phyloP scores from a whole-genome alignment of 2,329 filamentous ascomycete genomes.

The Diaporthe eres region DNA sequence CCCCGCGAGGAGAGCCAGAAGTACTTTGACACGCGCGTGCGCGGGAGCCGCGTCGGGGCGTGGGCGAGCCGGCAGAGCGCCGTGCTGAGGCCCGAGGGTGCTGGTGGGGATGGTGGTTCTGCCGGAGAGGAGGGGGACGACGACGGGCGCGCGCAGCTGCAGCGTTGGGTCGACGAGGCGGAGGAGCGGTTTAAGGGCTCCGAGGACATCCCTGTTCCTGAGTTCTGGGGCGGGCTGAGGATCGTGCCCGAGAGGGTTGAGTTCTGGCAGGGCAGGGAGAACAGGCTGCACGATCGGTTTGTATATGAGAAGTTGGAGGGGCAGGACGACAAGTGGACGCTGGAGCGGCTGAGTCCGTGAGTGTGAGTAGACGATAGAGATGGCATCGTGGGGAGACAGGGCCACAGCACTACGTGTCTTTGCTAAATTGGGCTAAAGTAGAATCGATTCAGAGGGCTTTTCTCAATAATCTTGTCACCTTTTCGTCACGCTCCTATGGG shows the following conservation, averaged over 20 bases:
- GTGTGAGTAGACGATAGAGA: conserved; percentile 3
- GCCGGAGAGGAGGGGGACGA: conserved; percentile 53
- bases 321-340: conserved; percentile 69
- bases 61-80: conserved; percentile 94
- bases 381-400: not conserved
- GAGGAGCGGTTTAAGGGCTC: conserved; percentile 81
- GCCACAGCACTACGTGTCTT: not conserved
- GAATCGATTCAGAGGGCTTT: not conserved
- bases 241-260: conserved; percentile 89
- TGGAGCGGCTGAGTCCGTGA: conserved; percentile 82
- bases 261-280: conserved; percentile 96
- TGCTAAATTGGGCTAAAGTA: not conserved
- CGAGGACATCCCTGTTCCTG: conserved; percentile 88
- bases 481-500: not conserved
- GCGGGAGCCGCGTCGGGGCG: conserved; percentile 88
- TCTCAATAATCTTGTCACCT: not conserved
- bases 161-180: conserved; percentile 81
- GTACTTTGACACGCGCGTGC: conserved; percentile 77
- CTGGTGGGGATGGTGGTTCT: conserved; percentile 24
- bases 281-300: conserved; percentile 93
- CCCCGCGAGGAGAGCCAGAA: conserved; percentile 78
- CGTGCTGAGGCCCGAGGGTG: conserved; percentile 67
- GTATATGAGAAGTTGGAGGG: conserved; percentile 77
- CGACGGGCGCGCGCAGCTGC: conserved; percentile 81
- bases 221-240: conserved; percentile 94